Evolutionary conservation across 2,329 filamentous ascomycete genomes (phyloP).

Genomic region (Huntiella moniliformis): DNA sequence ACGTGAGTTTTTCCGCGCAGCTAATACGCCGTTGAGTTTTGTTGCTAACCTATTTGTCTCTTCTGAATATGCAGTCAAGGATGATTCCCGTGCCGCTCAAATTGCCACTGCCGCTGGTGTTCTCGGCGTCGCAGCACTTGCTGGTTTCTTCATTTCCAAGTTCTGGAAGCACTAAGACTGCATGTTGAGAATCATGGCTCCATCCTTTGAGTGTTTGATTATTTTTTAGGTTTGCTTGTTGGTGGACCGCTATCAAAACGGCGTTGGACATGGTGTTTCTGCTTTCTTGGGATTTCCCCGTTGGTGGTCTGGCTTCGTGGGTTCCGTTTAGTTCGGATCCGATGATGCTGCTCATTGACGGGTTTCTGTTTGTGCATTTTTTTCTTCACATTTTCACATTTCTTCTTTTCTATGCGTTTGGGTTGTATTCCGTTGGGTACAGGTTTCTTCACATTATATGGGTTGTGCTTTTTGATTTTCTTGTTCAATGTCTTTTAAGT

Average conservation of each 20-base stretch:
- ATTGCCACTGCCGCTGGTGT: constrained; percentile 19
- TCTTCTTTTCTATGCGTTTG: constrained; percentile 9
- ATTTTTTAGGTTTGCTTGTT: background rate
- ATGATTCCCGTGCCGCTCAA: constrained; percentile 17
- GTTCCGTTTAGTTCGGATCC: too few species aligned
- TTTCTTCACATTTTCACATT: constrained; percentile 3
- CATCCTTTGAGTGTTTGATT: constrained; percentile 5
- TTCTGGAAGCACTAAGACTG: constrained; percentile 9
- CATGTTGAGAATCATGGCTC: background rate
- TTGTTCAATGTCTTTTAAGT: constrained; percentile 1
- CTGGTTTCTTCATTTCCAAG: constrained; percentile 17
- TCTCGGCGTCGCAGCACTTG: constrained; percentile 21
- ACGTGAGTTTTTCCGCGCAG: constrained; percentile 1
- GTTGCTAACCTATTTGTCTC: constrained; percentile 1
- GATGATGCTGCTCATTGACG: too few species aligned
- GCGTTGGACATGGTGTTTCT: constrained; percentile 4
- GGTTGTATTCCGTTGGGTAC: constrained; percentile 7
- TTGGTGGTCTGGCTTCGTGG: background rate
- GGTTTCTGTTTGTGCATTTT: constrained; percentile 1
- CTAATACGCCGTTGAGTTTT: background rate
- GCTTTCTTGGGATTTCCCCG: background rate
- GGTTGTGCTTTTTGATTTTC: constrained; percentile 5
- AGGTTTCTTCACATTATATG: constrained; percentile 5
- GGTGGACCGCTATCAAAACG: constrained; percentile 4
- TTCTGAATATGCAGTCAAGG: constrained; percentile 15